These are phyloP conservation scores for Termitomyces bulborhizus DNA, from an alignment of 768 basidiomycete genomes.

Conservation along the genomic window DNA sequence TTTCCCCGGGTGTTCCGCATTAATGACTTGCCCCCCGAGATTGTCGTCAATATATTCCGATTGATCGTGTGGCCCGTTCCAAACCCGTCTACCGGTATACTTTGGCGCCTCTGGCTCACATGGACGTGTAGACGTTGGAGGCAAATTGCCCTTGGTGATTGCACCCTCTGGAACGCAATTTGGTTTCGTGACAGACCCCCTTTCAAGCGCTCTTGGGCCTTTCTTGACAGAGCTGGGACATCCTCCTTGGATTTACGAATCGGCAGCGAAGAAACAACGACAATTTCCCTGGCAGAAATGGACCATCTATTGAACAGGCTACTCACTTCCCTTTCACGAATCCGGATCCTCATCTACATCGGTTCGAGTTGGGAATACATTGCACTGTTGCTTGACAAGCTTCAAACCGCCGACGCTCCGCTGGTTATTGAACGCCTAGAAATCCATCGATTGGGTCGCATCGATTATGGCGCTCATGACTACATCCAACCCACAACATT, in stretches of 20 bases:
- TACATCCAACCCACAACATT: constrained; percentile 30
- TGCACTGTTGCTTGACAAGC: constrained; percentile 42
- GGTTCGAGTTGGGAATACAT: constrained; percentile 51
- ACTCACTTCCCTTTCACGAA: constrained; percentile 45
- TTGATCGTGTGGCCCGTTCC: constrained; percentile 48
- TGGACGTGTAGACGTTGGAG: constrained; percentile 59
- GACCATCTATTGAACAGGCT: constrained; percentile 41
- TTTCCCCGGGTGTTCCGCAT: constrained; percentile 45
- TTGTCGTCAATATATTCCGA: constrained; percentile 60
- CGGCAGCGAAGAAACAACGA: constrained; percentile 29
- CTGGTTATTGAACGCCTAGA: constrained; percentile 57
- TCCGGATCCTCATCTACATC: constrained; percentile 55
- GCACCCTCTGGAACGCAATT: constrained; percentile 58
- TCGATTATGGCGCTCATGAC: constrained; percentile 28
- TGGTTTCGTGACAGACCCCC: constrained; percentile 52
- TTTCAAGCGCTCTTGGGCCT: constrained; percentile 46
- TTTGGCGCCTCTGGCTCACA: constrained; percentile 42
- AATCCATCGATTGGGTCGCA: constrained; percentile 53
- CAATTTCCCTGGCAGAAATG: constrained; percentile 39
- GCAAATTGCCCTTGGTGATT: constrained; percentile 36
- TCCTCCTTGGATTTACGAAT: constrained; percentile 59
- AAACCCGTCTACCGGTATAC: constrained; percentile 27
- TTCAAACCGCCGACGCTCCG: constrained; percentile 30
- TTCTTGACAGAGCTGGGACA: constrained; percentile 50
- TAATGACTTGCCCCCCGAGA: constrained; percentile 59